Evolutionary conservation across 768 basidiomycete species (phyloP), one percentile per base, ranked within the genome.

Genomic region (Phaeotremella skinneri): DNA sequence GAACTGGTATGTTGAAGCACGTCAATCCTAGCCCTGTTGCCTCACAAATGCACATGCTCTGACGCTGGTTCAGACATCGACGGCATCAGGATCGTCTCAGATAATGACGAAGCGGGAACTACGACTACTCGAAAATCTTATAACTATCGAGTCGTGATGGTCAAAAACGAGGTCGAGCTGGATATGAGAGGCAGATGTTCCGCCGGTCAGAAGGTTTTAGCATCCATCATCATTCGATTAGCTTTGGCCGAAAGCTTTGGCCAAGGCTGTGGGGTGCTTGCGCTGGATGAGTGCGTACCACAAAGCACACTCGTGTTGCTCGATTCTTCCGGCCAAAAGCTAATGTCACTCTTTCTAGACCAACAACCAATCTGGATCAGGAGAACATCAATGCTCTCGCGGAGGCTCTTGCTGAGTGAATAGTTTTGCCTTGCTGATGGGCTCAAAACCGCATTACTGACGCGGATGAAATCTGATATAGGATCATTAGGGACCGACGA

Each of bases 171-270:
- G 70, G 93, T 97, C 5, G 94, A 98, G 78, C 92, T 99, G 89
- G 96, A 98, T 78, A 99, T 99, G 96, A 86, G 96, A 56, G 96
- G 96, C 25, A 85, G 96, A 63, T 99, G 96, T 79, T 92, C 90
- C 16, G 96, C 96, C 0, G 96, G 96, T 0, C 96, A 99, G 79
- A 99, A 99, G 79, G 97, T 98, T 83, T 80, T 99, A 58, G 96
- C 94, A 9, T 93, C 90, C 21, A 97, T 98, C 77, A 91, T 98
- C 78, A 98, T 99, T 70, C 86, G 96, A 4, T 85, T 99, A 32
- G 96, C 96, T 2, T 82, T 99, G 26, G 94, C 94, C 4, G 96
- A 99, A 73, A 94, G 91, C 2, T 98, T 99, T 70, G 91, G 91
- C 2, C 90, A 92, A 75, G 96, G 94, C 67, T 98, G 96, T 76